phyloP scores from a whole-genome alignment of 768 basidiomycete species.

The Botryobasidium botryosum region DNA sequence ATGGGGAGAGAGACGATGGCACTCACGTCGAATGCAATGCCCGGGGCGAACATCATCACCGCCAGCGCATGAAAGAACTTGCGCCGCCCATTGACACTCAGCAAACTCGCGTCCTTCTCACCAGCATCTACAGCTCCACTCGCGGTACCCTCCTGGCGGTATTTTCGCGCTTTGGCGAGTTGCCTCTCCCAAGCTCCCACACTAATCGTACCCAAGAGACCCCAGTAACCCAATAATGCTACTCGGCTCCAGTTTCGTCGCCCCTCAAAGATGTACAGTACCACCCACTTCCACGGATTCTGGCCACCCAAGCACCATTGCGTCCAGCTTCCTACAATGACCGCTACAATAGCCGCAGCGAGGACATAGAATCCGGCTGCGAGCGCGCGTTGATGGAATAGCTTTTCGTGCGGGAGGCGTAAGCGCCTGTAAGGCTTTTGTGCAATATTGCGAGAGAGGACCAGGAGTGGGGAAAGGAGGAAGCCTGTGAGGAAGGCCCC shows the following conservation, averaged over 20 bases:
- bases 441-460: slow-evolving; percentile 81
- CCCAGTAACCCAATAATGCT: slow-evolving; percentile 75
- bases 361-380: slow-evolving; percentile 76
- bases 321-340: slow-evolving; percentile 85
- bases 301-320: slow-evolving; percentile 56
- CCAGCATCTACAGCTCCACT: slow-evolving; percentile 61
- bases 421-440: slow-evolving; percentile 67
- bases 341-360: slow-evolving; percentile 55
- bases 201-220: slow-evolving; percentile 54
- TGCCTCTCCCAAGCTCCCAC: slow-evolving; percentile 94
- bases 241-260: slow-evolving; percentile 62
- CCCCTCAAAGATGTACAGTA: slow-evolving; percentile 65
- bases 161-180: slow-evolving; percentile 56
- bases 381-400: slow-evolving; percentile 61
- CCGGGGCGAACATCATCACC: slow-evolving; percentile 92
- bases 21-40: slow-evolving; percentile 80
- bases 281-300: slow-evolving; percentile 76
- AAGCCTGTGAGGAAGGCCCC: slow-evolving; percentile 89
- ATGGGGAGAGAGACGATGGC: slow-evolving; percentile 7
- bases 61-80: slow-evolving; percentile 97
- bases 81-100: slow-evolving; percentile 78
- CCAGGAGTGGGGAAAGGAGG: slow-evolving; percentile 81
- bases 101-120: slow-evolving; percentile 76
- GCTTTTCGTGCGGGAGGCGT: slow-evolving; percentile 66
- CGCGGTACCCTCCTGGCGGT: slow-evolving; percentile 38